phyloP scores from a whole-genome alignment of 1,284 basidiomycete species.

The Paramarasmius palmivorus region DNA sequence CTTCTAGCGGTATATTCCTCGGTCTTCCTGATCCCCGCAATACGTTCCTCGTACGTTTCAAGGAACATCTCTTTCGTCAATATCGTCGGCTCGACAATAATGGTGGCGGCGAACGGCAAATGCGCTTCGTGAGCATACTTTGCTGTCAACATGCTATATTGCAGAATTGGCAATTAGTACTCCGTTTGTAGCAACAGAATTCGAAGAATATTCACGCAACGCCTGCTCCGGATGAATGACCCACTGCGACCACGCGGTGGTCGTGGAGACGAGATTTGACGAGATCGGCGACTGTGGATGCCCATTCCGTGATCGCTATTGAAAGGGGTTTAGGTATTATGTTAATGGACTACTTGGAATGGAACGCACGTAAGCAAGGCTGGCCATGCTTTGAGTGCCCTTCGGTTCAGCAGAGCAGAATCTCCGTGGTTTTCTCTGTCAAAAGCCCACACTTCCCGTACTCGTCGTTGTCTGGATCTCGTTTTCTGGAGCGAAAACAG shows the following conservation, averaged over 20 bases:
- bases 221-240: conserved; percentile 46
- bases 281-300: conserved; percentile 35
- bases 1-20: not conserved
- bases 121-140: not conserved
- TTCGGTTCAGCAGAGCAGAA: conserved; percentile 44
- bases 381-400: conserved; percentile 23
- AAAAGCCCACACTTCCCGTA: conserved; percentile 54
- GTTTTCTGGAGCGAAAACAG: not conserved
- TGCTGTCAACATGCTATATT: not conserved
- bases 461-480: conserved; percentile 2
- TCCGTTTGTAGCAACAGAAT: not conserved
- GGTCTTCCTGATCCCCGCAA: not conserved
- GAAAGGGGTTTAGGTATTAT: not conserved
- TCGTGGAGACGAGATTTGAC: conserved; percentile 34
- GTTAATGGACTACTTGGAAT: not conserved
- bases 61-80: not conserved
- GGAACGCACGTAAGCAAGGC: conserved; percentile 1
- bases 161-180: not conserved
- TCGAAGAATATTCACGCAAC: conserved; percentile 35
- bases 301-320: conserved; percentile 32
- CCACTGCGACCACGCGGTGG: conserved; percentile 38
- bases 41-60: conserved; percentile 2
- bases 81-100: not conserved
- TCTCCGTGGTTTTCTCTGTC: conserved; percentile 57
- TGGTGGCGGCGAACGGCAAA: not conserved